Percentiles rank a stretch among this genome's conserved stretches.
Conservation (phyloP, 2,329 filamentous ascomycete species). For the Sordariomycetes sp. region DNA sequence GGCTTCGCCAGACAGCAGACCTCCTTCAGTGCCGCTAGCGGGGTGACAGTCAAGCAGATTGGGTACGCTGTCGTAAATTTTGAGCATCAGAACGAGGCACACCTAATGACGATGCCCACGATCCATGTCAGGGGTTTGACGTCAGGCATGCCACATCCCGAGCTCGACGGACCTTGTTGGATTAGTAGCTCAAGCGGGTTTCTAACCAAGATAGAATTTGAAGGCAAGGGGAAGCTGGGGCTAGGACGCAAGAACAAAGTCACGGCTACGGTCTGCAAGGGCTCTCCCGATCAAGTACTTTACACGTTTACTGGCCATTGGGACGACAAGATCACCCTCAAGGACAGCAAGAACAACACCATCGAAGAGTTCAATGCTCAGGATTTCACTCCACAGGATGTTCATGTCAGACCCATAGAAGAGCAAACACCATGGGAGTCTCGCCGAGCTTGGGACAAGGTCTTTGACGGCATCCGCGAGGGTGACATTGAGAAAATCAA, state of each 20-base stretch:
- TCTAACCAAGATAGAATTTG: conserved; percentile 35
- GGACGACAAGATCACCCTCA: conserved; percentile 12
- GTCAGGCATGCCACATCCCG: conserved; percentile 36
- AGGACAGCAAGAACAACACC: conserved; percentile 20
- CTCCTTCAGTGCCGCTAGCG: conserved; percentile 30
- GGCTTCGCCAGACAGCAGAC: conserved; percentile 44
- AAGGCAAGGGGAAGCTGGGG: conserved; percentile 28
- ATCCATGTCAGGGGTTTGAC: conserved; percentile 38
- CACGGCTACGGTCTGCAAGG: conserved; percentile 19
- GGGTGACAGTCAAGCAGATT: conserved; percentile 39
- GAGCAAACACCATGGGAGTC: conserved; percentile 75
- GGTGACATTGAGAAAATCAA: conserved; percentile 68
- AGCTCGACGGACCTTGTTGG: conserved; percentile 34
- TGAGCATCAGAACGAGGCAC: conserved; percentile 38
- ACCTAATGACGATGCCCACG: conserved; percentile 37
- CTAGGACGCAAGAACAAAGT: conserved; percentile 24
- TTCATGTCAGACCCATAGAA: conserved; percentile 30
- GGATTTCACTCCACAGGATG: conserved; percentile 24
- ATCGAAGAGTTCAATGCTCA: conserved; percentile 27
- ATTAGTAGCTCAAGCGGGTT: conserved; percentile 35
- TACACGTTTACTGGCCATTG: conserved; percentile 4
- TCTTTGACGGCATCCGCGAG: conserved; percentile 60
- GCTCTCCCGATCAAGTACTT: conserved; percentile 6
- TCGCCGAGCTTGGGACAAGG: conserved; percentile 69
- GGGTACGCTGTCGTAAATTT: conserved; percentile 39